Percentiles rank a stretch among this genome's conserved stretches.
These are phyloP conservation scores for Iberis pinnata DNA, from an alignment of 345 rosid genomes.

Conservation along the genomic window DNA sequence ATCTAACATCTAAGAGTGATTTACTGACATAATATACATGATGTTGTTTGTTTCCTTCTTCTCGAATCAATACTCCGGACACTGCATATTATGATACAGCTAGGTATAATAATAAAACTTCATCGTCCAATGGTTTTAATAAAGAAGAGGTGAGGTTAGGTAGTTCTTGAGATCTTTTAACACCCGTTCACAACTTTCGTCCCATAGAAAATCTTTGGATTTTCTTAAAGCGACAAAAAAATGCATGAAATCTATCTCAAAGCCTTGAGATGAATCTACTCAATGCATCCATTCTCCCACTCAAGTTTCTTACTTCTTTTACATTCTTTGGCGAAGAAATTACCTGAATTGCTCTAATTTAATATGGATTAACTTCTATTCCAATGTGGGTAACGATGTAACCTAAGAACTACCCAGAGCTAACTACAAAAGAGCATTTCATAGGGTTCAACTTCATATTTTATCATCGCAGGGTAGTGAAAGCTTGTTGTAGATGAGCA, in stretches of 20 bases:
- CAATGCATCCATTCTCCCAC: not conserved
- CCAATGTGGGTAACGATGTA: not conserved
- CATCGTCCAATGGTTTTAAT: not conserved
- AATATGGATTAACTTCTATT: not conserved
- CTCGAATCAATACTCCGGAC: no score
- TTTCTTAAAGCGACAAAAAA: not conserved
- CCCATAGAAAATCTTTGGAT: not conserved
- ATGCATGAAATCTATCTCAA: not conserved
- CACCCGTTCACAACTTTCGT: not conserved
- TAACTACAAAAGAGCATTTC: not conserved
- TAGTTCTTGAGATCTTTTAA: not conserved
- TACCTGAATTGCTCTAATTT: not conserved
- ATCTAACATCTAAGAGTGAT: no score
- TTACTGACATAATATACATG: no score
- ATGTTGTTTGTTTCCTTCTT: no score
- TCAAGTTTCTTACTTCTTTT: not conserved
- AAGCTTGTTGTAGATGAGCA: not conserved
- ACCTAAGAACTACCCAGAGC: not conserved
- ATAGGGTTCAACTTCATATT: not conserved
- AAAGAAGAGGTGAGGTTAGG: not conserved
- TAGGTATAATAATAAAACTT: not conserved
- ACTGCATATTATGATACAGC: not conserved
- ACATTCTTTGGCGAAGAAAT: not conserved
- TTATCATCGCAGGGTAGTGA: not conserved
- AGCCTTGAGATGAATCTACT: not conserved